A percentile compares a stretch with the other conserved stretches of the same genome.
These are phyloP conservation scores for Xylaria telfairii DNA, from an alignment of 495 filamentous ascomycete genomes.

Conservation along the genomic window DNA sequence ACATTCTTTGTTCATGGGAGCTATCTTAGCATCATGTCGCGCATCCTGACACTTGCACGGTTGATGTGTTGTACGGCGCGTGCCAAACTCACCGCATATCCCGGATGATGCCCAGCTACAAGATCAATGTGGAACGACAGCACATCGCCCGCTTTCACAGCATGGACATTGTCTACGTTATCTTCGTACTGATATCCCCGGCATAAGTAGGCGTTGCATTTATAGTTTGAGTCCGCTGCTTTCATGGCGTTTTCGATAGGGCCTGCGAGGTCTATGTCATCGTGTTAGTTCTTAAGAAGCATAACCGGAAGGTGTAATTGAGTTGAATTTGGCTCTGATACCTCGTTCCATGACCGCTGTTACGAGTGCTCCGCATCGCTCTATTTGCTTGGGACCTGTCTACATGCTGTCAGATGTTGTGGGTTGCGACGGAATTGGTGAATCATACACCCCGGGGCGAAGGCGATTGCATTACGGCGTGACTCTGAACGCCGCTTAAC, in stretches of 20 bases:
- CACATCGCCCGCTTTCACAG: constrained; percentile 16
- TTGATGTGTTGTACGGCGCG: background rate
- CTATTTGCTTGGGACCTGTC: constrained; percentile 25
- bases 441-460: constrained; percentile 16
- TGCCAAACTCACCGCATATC: constrained; percentile 16
- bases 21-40: background rate
- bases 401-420: background rate
- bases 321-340: background rate
- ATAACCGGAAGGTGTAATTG: too few relatives aligned
- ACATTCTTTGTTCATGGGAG: constrained; percentile 10
- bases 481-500: constrained; percentile 7
- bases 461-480: constrained; percentile 20
- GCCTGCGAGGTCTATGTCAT: constrained; percentile 12
- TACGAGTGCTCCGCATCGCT: constrained; percentile 5
- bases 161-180: constrained; percentile 22
- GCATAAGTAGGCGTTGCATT: constrained; percentile 25
- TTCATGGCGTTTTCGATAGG: constrained; percentile 23
- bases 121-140: constrained; percentile 22
- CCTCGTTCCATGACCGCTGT: constrained; percentile 15
- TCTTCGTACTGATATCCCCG: constrained; percentile 25
- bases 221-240: constrained; percentile 9
- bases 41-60: too few relatives aligned
- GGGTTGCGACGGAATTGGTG: background rate
- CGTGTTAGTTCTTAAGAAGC: background rate
- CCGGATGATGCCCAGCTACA: constrained; percentile 22